Percentiles rank a stretch among this genome's conserved stretches.
phyloP scores from a whole-genome alignment of 2,329 filamentous ascomycete species.

The Aureobasidium sp. region DNA sequence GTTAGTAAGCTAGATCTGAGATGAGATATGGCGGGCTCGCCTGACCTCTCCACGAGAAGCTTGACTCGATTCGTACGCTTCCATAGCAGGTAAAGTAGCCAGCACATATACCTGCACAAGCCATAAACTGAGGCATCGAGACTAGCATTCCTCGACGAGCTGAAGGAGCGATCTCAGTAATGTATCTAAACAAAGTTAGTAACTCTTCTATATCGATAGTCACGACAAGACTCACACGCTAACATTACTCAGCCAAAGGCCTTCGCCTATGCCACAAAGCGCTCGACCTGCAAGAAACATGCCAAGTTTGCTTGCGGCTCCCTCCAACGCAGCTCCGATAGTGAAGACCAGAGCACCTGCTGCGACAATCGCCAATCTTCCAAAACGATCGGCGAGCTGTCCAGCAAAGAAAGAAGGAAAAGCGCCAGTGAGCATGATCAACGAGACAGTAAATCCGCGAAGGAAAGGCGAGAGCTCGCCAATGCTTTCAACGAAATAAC shows the following conservation, averaged over 20 bases:
- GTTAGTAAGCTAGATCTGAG: constrained; percentile 40
- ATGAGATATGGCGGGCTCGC: constrained; percentile 32
- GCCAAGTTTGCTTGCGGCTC: constrained; percentile 38
- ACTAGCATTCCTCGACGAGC: constrained; percentile 35
- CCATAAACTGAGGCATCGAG: constrained; percentile 20
- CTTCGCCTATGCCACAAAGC: constrained; percentile 53
- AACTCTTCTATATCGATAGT: background rate
- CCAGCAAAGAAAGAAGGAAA: constrained; percentile 52
- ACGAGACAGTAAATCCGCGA: constrained; percentile 53
- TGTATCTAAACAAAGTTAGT: constrained; percentile 35
- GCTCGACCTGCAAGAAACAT: constrained; percentile 51
- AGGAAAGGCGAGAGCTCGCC: constrained; percentile 46
- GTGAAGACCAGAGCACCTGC: constrained; percentile 49
- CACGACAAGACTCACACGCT: constrained; percentile 36
- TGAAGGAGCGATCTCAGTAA: constrained; percentile 52
- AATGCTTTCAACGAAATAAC: constrained; percentile 41
- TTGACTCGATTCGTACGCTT: constrained; percentile 28
- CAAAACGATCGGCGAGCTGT: constrained; percentile 49
- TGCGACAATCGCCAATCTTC: constrained; percentile 43
- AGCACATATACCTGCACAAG: constrained; percentile 42
- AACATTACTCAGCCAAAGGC: constrained; percentile 51
- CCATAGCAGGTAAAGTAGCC: constrained; percentile 59
- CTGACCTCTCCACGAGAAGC: constrained; percentile 11
- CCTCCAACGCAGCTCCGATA: constrained; percentile 48
- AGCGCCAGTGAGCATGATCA: constrained; percentile 51